phyloP scores from a whole-genome alignment of 768 basidiomycete genomes.

The Leccinellum rugosiceps region DNA sequence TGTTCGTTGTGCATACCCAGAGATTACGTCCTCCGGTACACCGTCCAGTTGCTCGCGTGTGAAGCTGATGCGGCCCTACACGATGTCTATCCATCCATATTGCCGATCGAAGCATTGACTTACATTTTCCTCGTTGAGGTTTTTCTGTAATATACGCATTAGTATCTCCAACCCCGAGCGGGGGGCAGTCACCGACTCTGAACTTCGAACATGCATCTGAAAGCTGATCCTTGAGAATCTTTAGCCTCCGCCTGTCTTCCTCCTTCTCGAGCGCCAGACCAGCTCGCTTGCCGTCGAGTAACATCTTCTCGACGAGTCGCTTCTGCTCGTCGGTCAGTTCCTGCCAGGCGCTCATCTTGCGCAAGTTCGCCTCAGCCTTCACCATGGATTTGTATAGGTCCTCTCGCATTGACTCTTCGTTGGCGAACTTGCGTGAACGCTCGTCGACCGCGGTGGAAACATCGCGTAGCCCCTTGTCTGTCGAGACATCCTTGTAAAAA shows the following conservation, averaged over 20 bases:
- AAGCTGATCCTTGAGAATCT: conserved; percentile 68
- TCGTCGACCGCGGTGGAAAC: conserved; percentile 74
- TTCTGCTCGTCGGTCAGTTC: conserved; percentile 63
- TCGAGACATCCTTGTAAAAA: conserved; percentile 83
- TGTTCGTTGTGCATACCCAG: conserved; percentile 65
- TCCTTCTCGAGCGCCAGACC: conserved; percentile 71
- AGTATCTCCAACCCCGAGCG: not conserved
- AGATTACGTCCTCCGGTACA: conserved; percentile 73
- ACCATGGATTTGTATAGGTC: conserved; percentile 77
- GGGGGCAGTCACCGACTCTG: conserved; percentile 46
- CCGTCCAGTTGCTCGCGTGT: conserved; percentile 77
- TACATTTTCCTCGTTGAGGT: conserved; percentile 87
- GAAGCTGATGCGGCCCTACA: conserved; percentile 59
- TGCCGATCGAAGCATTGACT: conserved; percentile 6
- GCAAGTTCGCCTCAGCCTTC: conserved; percentile 66
- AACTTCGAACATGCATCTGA: conserved; percentile 78
- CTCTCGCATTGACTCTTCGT: conserved; percentile 76
- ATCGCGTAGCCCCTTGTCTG: conserved; percentile 72
- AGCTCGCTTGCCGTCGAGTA: conserved; percentile 74
- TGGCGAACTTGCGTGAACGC: conserved; percentile 64
- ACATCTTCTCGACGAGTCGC: conserved; percentile 79
- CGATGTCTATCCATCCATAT: not conserved
- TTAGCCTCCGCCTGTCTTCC: conserved; percentile 52
- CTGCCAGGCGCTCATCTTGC: conserved; percentile 58
- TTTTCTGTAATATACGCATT: conserved; percentile 45